Conservation (phyloP, 2,329 filamentous ascomycete species). For the Trichophyton rubrum region DNA sequence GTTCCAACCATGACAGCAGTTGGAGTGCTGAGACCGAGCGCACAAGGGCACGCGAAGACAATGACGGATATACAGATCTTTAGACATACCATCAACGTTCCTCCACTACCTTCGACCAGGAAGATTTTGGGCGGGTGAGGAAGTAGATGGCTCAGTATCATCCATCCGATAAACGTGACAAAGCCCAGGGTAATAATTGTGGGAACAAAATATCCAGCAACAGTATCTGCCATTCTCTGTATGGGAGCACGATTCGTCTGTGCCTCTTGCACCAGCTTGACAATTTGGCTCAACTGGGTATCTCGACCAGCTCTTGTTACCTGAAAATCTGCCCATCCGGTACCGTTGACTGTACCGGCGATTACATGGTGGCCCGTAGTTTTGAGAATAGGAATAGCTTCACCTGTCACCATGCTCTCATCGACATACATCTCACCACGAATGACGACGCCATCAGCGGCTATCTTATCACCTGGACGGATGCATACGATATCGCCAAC, state of each 20-base stretch:
- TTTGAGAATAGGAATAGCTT: conserved; percentile 91
- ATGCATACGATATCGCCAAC: conserved; percentile 88
- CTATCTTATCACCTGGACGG: conserved; percentile 90
- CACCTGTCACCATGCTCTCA: conserved; percentile 97
- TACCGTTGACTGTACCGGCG: conserved; percentile 89
- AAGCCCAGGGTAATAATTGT: conserved; percentile 74
- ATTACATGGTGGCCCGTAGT: conserved; percentile 67
- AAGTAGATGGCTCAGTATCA: conserved; percentile 82
- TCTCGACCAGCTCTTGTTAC: conserved; percentile 88
- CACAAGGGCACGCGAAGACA: conserved; percentile 94
- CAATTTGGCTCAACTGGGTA: conserved; percentile 94
- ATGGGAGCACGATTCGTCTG: conserved; percentile 92
- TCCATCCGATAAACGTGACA: conserved; percentile 79
- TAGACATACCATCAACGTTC: conserved; percentile 89
- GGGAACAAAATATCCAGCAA: conserved; percentile 91
- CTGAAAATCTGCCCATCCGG: conserved; percentile 79
- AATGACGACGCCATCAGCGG: conserved; percentile 77
- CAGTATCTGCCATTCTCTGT: conserved; percentile 76
- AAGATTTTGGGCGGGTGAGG: conserved; percentile 81
- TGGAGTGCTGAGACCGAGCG: conserved; percentile 86
- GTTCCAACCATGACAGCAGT: conserved; percentile 99
- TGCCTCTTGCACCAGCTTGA: conserved; percentile 94
- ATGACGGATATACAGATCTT: conserved; percentile 98
- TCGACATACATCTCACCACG: conserved; percentile 88
- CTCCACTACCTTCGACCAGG: conserved; percentile 63